Conservation (phyloP, 768 basidiomycete species). For the Suillus weaverae region DNA sequence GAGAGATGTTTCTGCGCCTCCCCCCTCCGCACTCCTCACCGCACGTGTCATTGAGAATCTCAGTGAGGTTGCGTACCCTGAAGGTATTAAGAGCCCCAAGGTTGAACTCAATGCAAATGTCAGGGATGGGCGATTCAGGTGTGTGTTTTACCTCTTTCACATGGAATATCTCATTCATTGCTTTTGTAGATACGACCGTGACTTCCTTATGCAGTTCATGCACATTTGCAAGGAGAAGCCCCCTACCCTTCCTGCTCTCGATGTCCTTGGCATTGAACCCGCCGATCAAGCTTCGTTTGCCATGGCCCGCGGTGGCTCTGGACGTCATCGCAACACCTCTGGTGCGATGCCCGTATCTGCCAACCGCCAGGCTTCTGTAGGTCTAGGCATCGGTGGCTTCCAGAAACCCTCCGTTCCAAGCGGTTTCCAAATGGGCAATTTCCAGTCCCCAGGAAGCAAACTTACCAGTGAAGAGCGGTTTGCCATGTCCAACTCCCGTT, state of each 20-base stretch:
- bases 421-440: conserved; percentile 68
- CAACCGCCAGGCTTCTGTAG: conserved; percentile 48
- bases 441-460: conserved; percentile 53
- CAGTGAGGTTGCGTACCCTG: conserved; percentile 74
- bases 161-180: background rate
- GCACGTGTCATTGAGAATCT: conserved; percentile 88
- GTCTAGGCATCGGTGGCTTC: conserved; percentile 42
- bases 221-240: conserved; percentile 93
- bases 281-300: conserved; percentile 51
- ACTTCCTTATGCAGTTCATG: conserved; percentile 98
- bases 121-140: conserved; percentile 90
- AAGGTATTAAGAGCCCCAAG: conserved; percentile 77
- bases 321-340: conserved; percentile 53
- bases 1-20: conserved; percentile 33
- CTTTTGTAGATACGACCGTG: conserved; percentile 83
- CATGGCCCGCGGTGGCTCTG: conserved; percentile 65
- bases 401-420: conserved; percentile 31
- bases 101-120: conserved; percentile 83
- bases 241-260: conserved; percentile 82
- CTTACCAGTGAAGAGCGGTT: conserved; percentile 74
- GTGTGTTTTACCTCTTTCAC: background rate
- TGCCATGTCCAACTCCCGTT: conserved; percentile 42
- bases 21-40: conserved; percentile 67
- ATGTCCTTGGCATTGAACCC: conserved; percentile 88
- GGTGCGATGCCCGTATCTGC: conserved; percentile 42